Percentiles rank a stretch among this genome's conserved stretches.
Conservation (phyloP, 345 rosid species). For the Pistacia vera region DNA sequence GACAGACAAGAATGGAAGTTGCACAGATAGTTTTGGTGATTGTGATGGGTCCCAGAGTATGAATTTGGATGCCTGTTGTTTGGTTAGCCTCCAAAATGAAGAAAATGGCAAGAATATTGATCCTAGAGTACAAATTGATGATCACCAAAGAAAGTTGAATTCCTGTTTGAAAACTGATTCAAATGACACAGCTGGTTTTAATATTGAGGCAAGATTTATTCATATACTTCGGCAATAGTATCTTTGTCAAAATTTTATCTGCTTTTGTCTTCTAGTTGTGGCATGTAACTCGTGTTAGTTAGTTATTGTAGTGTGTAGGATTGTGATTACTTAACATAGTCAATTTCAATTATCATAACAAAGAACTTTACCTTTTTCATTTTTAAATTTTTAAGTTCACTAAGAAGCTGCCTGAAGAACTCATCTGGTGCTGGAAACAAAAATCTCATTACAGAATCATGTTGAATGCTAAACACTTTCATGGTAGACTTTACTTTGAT, state of each 20-base stretch:
- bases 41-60: constrained; percentile 10
- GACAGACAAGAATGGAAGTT: constrained; percentile 1
- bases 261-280: background rate
- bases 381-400: too few species aligned
- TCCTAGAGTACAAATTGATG: constrained; percentile 15
- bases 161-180: constrained; percentile 16
- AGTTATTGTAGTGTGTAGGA: too few species aligned
- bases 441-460: too few species aligned
- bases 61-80: constrained; percentile 23
- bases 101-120: constrained; percentile 14
- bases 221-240: background rate
- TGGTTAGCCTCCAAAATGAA: constrained; percentile 4
- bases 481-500: too few species aligned
- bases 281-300: too few species aligned
- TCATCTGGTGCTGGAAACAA: too few species aligned
- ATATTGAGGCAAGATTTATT: constrained; percentile 13
- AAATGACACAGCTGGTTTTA: constrained; percentile 12
- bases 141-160: constrained; percentile 18
- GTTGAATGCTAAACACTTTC: too few species aligned
- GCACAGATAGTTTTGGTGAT: constrained; percentile 16
- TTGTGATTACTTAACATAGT: too few species aligned
- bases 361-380: too few species aligned
- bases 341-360: too few species aligned
- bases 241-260: background rate
- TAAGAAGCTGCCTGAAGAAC: too few species aligned